Base-by-base conservation (phyloP, 1,284 basidiomycete genomes). In the Gomphus bonarii region DNA sequence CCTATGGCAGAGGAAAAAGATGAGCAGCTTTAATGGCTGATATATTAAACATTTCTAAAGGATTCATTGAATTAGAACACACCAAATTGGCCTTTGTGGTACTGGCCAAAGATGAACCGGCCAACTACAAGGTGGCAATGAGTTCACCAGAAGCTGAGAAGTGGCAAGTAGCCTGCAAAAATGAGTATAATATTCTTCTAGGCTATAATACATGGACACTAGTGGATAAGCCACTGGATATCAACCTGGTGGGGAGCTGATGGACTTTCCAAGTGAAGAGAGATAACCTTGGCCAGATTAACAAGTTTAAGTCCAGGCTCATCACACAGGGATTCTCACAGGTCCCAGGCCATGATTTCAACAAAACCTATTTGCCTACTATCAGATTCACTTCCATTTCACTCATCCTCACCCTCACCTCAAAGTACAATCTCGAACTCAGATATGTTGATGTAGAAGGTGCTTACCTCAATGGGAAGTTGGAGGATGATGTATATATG, bases 391-490 rank as follows among this genome's bases (percentile, higher is more conserved):
- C 70, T 40, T 72, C 72, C 0, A 66, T 74, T 28, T 65, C 70
- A 0, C 38, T 70, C 1, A 53, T 78, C 0, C 61, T 74, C 0
- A 64, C 73, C 9, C 61, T 77, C 2, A 73, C 70, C 4, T 70
- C 72, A 8, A n/a, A 55, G 1, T 48, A 65, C 0, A 65, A 69
- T 46, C 73, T 73, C 66, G 68, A 73, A 18, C 55, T 73, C 0
- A 64, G 69, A 30, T 72, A 75, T 42, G 63, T 76, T 2, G 73
- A 82, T 58, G 65, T 80, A 47, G 74, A 75, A 38, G 75, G 70
- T 0, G 75, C 77, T 0, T 80, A 73, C 61, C 66, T 77, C 0
- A 72, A 76, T 61, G 73, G 73, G 0, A 44, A 65, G 0, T 65
- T 80, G 3, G 65, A 73, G 1, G 71, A 76, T 48, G 64, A 65